Evolutionary conservation across 2,329 filamentous ascomycete genomes (phyloP).

Genomic region (Ilyonectria robusta): DNA sequence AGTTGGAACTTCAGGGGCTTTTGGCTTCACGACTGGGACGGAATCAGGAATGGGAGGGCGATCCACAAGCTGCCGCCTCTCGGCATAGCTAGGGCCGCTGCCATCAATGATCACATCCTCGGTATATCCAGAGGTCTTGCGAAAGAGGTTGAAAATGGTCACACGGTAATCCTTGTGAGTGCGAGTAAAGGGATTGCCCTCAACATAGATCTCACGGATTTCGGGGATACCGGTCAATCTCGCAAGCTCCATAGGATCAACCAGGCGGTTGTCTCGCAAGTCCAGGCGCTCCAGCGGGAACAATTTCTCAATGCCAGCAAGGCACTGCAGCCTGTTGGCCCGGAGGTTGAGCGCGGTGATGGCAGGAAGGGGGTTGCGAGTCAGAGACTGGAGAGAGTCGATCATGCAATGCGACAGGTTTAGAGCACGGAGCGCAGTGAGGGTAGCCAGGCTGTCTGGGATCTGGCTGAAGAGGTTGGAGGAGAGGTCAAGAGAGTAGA

Average conservation of each 20-base stretch:
- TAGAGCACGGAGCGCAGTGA: slow-evolving; percentile 90
- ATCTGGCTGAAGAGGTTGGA: slow-evolving; percentile 95
- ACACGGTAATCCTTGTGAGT: slow-evolving; percentile 89
- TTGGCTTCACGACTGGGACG: slow-evolving; percentile 83
- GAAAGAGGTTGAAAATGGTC: slow-evolving; percentile 96
- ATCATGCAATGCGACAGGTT: slow-evolving; percentile 99
- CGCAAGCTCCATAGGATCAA: slow-evolving; percentile 92
- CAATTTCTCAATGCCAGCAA: slow-evolving; percentile 91
- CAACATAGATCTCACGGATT: slow-evolving; percentile 92
- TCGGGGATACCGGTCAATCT: slow-evolving; percentile 92
- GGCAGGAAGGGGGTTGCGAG: slow-evolving; percentile 88
- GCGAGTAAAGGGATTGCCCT: slow-evolving; percentile 91
- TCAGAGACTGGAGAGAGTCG: slow-evolving; percentile 89
- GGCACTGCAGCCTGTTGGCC: slow-evolving; percentile 86
- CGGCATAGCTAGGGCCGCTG: slow-evolving; percentile 84
- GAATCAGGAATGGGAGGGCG: slow-evolving; percentile 82
- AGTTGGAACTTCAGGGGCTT: slow-evolving; percentile 72
- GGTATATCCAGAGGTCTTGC: slow-evolving; percentile 88
- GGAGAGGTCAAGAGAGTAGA: slow-evolving; percentile 94
- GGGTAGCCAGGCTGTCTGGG: slow-evolving; percentile 87
- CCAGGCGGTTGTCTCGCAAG: slow-evolving; percentile 88
- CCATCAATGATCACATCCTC: slow-evolving; percentile 94
- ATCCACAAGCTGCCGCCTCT: slow-evolving; percentile 87
- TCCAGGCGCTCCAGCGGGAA: slow-evolving; percentile 92
- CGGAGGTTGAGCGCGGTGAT: slow-evolving; percentile 94